These are phyloP conservation scores for Tinospora cordifolia DNA, from an alignment of 164 flowering plant genomes.

Conservation along the genomic window DNA sequence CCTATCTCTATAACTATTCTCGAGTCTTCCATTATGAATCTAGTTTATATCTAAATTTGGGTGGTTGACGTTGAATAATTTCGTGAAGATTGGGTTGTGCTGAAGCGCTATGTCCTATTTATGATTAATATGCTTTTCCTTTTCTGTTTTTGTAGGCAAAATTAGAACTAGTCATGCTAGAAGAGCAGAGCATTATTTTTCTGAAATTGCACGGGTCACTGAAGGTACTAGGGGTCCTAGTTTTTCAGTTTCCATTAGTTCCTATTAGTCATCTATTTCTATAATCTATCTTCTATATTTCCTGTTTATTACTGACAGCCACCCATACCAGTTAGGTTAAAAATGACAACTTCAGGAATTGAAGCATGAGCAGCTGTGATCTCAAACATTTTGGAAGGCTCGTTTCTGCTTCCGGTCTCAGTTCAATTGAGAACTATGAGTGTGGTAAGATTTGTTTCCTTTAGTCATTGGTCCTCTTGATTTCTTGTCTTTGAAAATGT, in stretches of 20 bases:
- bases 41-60: too few species aligned
- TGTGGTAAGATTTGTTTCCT: constrained; percentile 44
- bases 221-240: constrained; percentile 41
- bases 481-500: background rate
- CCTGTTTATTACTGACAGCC: background rate
- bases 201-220: constrained; percentile 70
- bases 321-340: background rate
- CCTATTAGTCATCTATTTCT: background rate
- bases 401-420: constrained; percentile 76
- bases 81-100: background rate
- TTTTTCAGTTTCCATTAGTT: background rate
- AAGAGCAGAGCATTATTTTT: constrained; percentile 94
- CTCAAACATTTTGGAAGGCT: constrained; percentile 72
- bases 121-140: background rate
- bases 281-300: background rate
- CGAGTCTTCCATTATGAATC: too few species aligned
- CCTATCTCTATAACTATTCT: too few species aligned
- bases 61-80: background rate
- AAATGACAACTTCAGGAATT: constrained; percentile 40
- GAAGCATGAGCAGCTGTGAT: constrained; percentile 74
- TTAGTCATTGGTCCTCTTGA: background rate
- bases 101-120: background rate
- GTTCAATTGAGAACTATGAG: constrained; percentile 92
- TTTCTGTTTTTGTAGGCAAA: constrained; percentile 30
- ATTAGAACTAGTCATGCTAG: constrained; percentile 47